A percentile compares a stretch with the other conserved stretches of the same genome.
Conservation (phyloP, 805 yeast genomes). For the Lipomyces kockii region DNA sequence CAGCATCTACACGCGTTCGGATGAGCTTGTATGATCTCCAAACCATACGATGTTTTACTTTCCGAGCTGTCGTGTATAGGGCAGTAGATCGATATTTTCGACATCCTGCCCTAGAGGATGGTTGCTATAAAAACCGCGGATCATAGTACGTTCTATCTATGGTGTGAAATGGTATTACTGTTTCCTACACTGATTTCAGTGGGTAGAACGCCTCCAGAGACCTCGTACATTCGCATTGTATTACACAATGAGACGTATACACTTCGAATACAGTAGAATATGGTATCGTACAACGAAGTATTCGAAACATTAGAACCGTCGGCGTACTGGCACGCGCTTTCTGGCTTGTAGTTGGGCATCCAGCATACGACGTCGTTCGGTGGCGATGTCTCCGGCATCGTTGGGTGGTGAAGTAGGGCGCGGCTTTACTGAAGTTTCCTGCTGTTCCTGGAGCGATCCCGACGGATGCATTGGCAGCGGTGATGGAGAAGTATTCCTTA, state of each 20-base stretch:
- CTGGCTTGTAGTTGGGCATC: constrained; percentile 6
- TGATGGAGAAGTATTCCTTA: not conserved
- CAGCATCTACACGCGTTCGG: constrained; percentile 21
- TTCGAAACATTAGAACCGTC: constrained; percentile 9
- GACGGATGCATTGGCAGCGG: not conserved
- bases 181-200: constrained; percentile 7
- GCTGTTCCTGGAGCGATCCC: not conserved
- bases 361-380: constrained; percentile 1
- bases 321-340: constrained; percentile 11
- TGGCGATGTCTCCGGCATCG: not conserved
- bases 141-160: constrained; percentile 37
- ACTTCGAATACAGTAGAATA: not conserved
- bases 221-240: constrained; percentile 29
- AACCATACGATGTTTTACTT: constrained; percentile 1
- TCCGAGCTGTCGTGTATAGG: constrained; percentile 10
- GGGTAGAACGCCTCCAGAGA: constrained; percentile 38
- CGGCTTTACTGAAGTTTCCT: not conserved
- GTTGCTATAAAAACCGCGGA: constrained; percentile 29
- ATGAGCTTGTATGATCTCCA: constrained; percentile 6
- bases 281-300: not conserved
- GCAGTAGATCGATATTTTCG: not conserved
- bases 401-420: not conserved
- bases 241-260: not conserved
- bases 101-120: not conserved
- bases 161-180: not conserved